Evolutionary conservation across 1,284 basidiomycete species (phyloP), one percentile per base, ranked within the genome.

Genomic region (Cryptococcus floricola): DNA sequence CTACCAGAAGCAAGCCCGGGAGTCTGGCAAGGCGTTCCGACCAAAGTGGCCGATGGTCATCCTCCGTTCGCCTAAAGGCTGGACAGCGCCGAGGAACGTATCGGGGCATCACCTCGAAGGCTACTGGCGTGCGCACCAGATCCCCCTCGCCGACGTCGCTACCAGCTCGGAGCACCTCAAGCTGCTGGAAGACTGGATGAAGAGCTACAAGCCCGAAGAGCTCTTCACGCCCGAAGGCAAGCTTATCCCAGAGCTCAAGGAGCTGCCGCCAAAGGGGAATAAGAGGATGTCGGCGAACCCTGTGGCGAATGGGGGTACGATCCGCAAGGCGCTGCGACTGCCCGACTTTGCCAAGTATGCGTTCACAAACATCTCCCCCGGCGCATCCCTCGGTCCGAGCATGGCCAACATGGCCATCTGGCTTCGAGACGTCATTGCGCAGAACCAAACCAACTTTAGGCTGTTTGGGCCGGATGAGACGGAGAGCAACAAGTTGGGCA

Each of bases 1-100:
- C 59, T 91, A 92, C 52, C 90, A 93, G 71, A 75, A 76, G 1
- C 87, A 87, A 4, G 90, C 90, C 8, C 83, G 89, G 38, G 59
- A 61, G 43, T 77, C 75, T 14, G 88, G 87, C 2, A 82, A 84
- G 13, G 84, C 89, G 4, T 84, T 89, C 62, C 91, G 91, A 76
- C 89, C 91, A 16, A 82, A 88, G 44, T 93, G 88, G 88, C 91
- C 91, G 3, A 83, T 93, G 68, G 78, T 93, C 59, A 83, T 92
- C 66, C 79, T 93, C 44, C 84, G 89, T 51, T 88, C 88, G 3
- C 89, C 89, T 19, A 94, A 93, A 79, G 89, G 88, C 41, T 85
- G 82, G 80, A 81, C 84, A 2, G 86, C 86, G 0, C 88, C 89
- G 1, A 84, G 84, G 62, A 66, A 76, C 16, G 73, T 88, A 38